Evolutionary conservation across 2,329 filamentous ascomycete species (phyloP), one percentile per base, ranked within the genome.

Genomic region (Leptographium wingfieldii): DNA sequence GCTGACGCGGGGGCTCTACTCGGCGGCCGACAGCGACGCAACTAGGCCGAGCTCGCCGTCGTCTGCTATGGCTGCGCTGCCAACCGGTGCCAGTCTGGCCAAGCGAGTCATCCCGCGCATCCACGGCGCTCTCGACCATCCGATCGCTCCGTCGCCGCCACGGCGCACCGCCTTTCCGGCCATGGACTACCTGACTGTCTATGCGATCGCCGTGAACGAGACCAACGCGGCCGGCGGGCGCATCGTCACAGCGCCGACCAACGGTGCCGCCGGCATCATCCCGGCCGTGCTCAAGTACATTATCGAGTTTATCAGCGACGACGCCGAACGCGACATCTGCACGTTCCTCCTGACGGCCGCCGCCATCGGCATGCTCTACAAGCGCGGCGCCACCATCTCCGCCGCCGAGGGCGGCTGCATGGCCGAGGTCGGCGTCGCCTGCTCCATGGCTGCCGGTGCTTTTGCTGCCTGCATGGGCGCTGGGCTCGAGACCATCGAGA

Each of bases 381-480:
- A 79, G 70, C 75, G 77, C 22, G 77, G 77, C 3, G 77, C 77
- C 0, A 79, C 76, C 25, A 79, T 79, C 62, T 78, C 76, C 0
- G 77, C 77, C 0, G 77, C 77, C 2, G 77, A 79, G 63, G 77
- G 77, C 48, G 77, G 77, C 0, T 79, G 77, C 67, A 79, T 79
- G 77, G 77, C 77, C n/a, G 77, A 79, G 63, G 77, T 79, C 0
- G 77, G 77, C 31, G 77, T 79, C 0, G 77, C 77, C 3, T 79
- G 77, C 63, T 77, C 75, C 29, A 79, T 79, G 77, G 77, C 77
- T 0, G 77, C 77, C 0, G 77, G 74, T 0, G 77, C 76, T 0
- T 79, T 79, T 58, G 76, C 77, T 0, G 77, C 77, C 0, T 78
- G 76, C 63, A 78, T 79, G 75, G 77, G 77, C 25, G 77, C 76